phyloP scores from a whole-genome alignment of 2,329 filamentous ascomycete genomes.

The Colletotrichum costaricense region DNA sequence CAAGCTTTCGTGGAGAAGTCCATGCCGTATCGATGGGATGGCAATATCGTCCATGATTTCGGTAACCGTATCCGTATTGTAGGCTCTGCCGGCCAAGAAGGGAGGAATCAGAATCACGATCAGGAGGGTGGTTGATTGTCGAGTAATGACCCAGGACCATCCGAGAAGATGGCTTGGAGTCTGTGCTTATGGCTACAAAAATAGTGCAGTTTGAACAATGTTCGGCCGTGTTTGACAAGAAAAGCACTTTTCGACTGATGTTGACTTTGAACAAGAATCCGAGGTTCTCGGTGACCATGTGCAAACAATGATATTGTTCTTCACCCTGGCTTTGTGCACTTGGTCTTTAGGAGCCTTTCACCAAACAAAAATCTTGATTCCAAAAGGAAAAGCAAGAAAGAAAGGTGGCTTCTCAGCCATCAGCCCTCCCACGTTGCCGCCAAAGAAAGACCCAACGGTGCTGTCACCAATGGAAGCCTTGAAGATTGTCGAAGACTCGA shows the following conservation, averaged over 20 bases:
- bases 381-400: background rate
- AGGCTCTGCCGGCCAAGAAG: slow-evolving; percentile 2
- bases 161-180: slow-evolving; percentile 3
- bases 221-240: background rate
- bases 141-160: background rate
- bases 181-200: slow-evolving; percentile 11
- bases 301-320: background rate
- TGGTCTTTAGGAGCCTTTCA: background rate
- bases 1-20: background rate
- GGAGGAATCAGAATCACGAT: background rate
- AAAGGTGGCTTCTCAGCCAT: no score
- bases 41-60: background rate
- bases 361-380: background rate
- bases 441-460: background rate
- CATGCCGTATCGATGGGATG: background rate
- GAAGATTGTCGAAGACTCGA: background rate
- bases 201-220: background rate
- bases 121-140: background rate
- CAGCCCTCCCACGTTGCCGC: no score
- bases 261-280: background rate
- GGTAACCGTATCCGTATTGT: background rate
- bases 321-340: background rate
- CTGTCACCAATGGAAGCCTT: slow-evolving; percentile 16
- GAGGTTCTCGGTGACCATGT: background rate
- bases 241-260: background rate